A percentile compares a stretch with the other conserved stretches of the same genome.
Evolutionary conservation across 345 rosid genomes (phyloP).

Genomic region (Chamaenerion angustifolium): DNA sequence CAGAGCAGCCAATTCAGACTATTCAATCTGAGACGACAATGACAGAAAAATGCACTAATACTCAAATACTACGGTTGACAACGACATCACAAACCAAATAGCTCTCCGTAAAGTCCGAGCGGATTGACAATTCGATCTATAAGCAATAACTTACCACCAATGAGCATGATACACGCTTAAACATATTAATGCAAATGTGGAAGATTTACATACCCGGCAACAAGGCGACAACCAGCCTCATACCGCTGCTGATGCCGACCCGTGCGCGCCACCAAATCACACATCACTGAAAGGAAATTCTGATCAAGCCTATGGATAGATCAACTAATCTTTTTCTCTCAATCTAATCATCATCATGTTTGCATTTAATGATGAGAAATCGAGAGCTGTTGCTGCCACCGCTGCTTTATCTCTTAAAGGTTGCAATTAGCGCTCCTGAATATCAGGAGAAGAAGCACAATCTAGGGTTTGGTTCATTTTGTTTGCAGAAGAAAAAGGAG

Average conservation of each 20-base stretch:
- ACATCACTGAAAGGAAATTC: constrained; percentile 22
- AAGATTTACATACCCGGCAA: constrained; percentile 56
- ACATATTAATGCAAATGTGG: not conserved
- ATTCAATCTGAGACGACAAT: no score
- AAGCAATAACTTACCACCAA: not conserved
- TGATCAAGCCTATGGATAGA: not conserved
- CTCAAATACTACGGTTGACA: no score
- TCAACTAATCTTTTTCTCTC: not conserved
- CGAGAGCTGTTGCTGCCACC: not conserved
- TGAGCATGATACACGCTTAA: not conserved
- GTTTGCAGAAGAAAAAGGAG: no score
- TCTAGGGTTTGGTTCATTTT: constrained; percentile 10
- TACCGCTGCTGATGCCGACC: constrained; percentile 98
- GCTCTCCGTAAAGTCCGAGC: no score
- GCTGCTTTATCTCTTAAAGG: not conserved
- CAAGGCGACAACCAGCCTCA: constrained; percentile 85
- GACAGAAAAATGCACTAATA: no score
- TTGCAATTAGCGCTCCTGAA: not conserved
- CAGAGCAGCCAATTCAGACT: no score
- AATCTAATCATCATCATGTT: constrained; percentile 2
- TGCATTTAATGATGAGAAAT: not conserved
- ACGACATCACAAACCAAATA: no score
- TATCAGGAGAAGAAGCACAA: constrained; percentile 9
- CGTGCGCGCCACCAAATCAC: constrained; percentile 91
- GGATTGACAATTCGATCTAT: no score